Evolutionary conservation across 225 moss, liverwort and hornwort genomes (phyloP).

Genomic region (Pleurozium schreberi): DNA sequence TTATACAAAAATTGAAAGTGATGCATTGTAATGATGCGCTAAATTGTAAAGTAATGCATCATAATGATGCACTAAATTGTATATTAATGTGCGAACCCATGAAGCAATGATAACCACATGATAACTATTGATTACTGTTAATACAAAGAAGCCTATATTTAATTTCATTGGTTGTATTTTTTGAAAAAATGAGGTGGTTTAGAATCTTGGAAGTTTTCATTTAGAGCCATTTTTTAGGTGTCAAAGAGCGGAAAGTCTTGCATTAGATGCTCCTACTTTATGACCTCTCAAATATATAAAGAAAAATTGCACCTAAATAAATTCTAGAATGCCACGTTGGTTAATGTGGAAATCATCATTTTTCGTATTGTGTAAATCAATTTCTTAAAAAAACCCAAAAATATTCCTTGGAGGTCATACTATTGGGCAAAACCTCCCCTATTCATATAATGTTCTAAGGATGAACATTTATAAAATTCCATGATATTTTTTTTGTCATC

Average conservation of each 20-base stretch:
- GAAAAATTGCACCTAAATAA: background rate
- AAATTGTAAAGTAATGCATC: too few relatives aligned
- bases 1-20: too few relatives aligned
- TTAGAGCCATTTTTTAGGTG: background rate
- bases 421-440: background rate
- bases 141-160: background rate
- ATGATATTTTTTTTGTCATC: background rate
- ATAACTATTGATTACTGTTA: too few relatives aligned
- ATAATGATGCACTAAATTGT: too few relatives aligned
- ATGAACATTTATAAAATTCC: background rate
- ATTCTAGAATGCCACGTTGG: accelerated
- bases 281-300: background rate
- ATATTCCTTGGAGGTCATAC: background rate
- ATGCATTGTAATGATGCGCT: too few relatives aligned
- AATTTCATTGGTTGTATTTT: background rate
- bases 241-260: too few relatives aligned
- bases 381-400: background rate
- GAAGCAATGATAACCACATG: too few relatives aligned
- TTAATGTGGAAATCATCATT: accelerated
- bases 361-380: accelerated
- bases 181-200: background rate
- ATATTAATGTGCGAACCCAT: too few relatives aligned
- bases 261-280: background rate
- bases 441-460: background rate
- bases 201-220: background rate